phyloP scores from a whole-genome alignment of 257 asterid genomes.

The Marsdenia floribunda region DNA sequence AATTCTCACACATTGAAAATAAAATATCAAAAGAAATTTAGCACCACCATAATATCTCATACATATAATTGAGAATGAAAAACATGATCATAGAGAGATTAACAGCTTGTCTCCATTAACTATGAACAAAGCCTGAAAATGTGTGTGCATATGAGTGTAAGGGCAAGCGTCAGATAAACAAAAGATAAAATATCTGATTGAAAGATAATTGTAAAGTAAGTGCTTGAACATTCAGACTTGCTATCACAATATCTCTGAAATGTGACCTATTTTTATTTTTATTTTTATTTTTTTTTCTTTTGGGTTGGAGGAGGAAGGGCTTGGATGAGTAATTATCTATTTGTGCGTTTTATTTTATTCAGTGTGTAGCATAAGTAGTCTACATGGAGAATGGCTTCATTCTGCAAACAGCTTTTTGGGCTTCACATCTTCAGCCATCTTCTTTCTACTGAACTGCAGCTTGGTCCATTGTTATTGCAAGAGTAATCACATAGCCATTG shows the following conservation, averaged over 20 bases:
- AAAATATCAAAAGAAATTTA: not conserved
- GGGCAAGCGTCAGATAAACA: not conserved
- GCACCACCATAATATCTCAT: not conserved
- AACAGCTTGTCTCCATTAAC: not conserved
- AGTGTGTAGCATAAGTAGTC: not conserved
- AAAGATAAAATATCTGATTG: not conserved
- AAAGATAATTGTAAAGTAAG: not conserved
- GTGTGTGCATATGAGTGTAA: not conserved
- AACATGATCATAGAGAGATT: not conserved
- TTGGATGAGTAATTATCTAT: too few relatives aligned
- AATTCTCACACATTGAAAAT: not conserved
- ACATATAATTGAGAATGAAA: not conserved
- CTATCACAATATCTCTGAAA: not conserved
- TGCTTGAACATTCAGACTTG: not conserved
- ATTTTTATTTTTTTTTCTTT: too few relatives aligned
- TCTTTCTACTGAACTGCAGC: not conserved
- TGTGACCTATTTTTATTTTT: not conserved
- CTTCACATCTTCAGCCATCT: not conserved
- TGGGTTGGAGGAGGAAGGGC: not conserved
- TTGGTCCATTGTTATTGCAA: too few relatives aligned
- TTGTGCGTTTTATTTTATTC: not conserved
- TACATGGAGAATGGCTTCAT: not conserved
- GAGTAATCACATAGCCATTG: too few relatives aligned
- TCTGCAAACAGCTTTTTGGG: not conserved
- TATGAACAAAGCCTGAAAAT: not conserved